These are phyloP conservation scores for Phytophthora pisi DNA, from an alignment of 352 stramenopile genomes.

Conservation along the genomic window DNA sequence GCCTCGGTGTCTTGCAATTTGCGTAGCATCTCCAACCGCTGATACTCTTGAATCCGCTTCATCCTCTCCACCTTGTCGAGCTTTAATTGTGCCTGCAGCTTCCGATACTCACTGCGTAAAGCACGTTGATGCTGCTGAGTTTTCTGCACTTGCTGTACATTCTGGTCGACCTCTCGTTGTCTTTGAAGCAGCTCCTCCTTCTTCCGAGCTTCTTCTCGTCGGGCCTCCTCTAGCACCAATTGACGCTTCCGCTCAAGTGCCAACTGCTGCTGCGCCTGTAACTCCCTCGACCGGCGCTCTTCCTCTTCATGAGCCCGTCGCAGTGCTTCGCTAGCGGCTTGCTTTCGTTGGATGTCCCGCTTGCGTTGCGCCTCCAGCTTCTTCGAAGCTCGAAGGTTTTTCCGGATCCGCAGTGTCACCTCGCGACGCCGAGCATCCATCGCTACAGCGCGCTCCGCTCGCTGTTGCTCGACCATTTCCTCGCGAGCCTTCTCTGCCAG, in stretches of 20 bases:
- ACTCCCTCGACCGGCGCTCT: conserved; percentile 51
- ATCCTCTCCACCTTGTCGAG: conserved; percentile 93
- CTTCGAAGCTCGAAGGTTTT: conserved; percentile 71
- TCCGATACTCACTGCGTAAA: conserved; percentile 85
- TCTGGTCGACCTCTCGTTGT: conserved; percentile 73
- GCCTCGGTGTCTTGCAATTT: conserved; percentile 87
- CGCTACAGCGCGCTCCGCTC: conserved; percentile 59
- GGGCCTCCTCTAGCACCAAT: conserved; percentile 70
- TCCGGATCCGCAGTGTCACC: conserved; percentile 66
- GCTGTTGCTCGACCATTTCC: conserved; percentile 77
- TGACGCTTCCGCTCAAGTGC: conserved; percentile 73
- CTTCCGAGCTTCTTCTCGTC: conserved; percentile 75
- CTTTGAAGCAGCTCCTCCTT: conserved; percentile 71
- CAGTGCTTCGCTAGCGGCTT: conserved; percentile 58
- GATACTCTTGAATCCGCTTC: conserved; percentile 91
- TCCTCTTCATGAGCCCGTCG: conserved; percentile 70
- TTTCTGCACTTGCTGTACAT: conserved; percentile 70
- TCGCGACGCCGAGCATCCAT: conserved; percentile 70
- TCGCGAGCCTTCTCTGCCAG: conserved; percentile 69
- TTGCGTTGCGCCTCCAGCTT: conserved; percentile 71
- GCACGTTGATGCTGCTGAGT: conserved; percentile 76
- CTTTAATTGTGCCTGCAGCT: conserved; percentile 83
- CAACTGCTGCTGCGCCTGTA: conserved; percentile 72
- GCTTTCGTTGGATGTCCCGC: conserved; percentile 65
- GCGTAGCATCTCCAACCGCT: conserved; percentile 87